Conservation (phyloP, 2,329 filamentous ascomycete species). For the Cladosporium sp. region DNA sequence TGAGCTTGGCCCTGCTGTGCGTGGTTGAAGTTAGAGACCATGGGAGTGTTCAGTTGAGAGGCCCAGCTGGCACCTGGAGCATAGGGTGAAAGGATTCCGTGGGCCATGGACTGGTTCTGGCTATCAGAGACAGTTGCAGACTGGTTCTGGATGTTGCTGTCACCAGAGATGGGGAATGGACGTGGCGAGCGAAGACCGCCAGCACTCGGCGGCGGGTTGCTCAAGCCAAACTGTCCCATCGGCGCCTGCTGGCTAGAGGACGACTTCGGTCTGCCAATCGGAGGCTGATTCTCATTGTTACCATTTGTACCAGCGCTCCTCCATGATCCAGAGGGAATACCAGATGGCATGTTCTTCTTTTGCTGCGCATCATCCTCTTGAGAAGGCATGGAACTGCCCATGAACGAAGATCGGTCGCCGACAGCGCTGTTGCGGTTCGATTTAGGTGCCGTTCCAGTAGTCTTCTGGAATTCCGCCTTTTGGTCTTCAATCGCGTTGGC, state of each 20-base stretch:
- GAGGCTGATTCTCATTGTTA: conserved; percentile 46
- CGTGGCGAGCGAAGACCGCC: conserved; percentile 76
- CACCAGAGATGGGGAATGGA: conserved; percentile 61
- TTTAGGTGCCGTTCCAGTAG: conserved; percentile 81
- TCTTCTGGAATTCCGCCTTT: conserved; percentile 94
- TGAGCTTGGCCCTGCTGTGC: conserved; percentile 58
- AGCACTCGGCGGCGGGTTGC: conserved; percentile 71
- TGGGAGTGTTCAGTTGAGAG: conserved; percentile 96
- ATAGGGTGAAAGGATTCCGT: conserved; percentile 66
- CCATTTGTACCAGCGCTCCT: conserved; percentile 41
- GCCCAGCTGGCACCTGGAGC: conserved; percentile 90
- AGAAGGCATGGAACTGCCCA: conserved; percentile 69
- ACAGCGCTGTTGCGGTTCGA: conserved; percentile 91
- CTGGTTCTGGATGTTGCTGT: conserved; percentile 74
- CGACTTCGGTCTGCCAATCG: conserved; percentile 67
- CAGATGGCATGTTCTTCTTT: conserved; percentile 53
- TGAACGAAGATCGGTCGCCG: conserved; percentile 70
- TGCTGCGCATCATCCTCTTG: conserved; percentile 52
- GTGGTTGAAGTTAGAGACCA: conserved; percentile 76
- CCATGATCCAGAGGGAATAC: conserved; percentile 79
- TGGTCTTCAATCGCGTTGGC: conserved; percentile 97
- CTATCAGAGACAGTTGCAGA: conserved; percentile 72
- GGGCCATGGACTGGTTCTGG: conserved; percentile 65
- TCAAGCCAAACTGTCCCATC: conserved; percentile 81
- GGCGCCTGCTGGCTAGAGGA: conserved; percentile 62